Conservation (phyloP, 1,139 yeast genomes). For the Blastobotrys aristatus region DNA sequence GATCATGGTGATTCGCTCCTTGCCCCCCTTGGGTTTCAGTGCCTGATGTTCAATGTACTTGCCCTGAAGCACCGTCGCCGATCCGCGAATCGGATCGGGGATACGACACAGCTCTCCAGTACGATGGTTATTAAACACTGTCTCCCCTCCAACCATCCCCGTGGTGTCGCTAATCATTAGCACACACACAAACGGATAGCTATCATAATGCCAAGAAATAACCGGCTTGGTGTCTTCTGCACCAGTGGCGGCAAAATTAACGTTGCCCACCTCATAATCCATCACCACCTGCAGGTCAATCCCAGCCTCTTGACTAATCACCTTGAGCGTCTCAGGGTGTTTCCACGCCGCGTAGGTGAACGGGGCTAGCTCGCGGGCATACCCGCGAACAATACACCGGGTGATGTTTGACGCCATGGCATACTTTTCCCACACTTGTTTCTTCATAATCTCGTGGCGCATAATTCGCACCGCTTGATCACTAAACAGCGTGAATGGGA, state of each 20-base stretch:
- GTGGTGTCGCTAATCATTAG: constrained; percentile 6
- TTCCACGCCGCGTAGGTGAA: constrained; percentile 6
- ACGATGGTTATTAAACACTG: constrained; percentile 3
- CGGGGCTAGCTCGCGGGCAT: constrained; percentile 1
- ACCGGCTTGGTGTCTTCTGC: background rate
- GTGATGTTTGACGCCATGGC: background rate
- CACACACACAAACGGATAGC: constrained; percentile 8
- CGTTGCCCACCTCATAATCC: constrained; percentile 6
- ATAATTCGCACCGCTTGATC: constrained; percentile 7
- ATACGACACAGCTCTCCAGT: constrained; percentile 1
- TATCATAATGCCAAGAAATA: constrained; percentile 6
- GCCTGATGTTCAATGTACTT: constrained; percentile 10
- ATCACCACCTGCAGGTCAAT: constrained; percentile 1
- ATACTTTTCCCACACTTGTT: background rate
- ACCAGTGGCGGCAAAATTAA: constrained; percentile 4
- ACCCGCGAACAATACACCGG: constrained; percentile 2
- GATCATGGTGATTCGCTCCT: constrained; percentile 6
- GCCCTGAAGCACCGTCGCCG: constrained; percentile 7
- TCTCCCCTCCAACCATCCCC: constrained; percentile 8
- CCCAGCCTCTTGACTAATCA: constrained; percentile 1
- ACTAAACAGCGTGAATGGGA: constrained; percentile 4
- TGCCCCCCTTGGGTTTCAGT: constrained; percentile 5
- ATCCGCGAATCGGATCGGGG: constrained; percentile 5
- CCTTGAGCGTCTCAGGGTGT: constrained; percentile 4
- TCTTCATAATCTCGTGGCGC: background rate